Conservation (phyloP, 768 basidiomycete genomes). For the Phaeolepiota aurea region DNA sequence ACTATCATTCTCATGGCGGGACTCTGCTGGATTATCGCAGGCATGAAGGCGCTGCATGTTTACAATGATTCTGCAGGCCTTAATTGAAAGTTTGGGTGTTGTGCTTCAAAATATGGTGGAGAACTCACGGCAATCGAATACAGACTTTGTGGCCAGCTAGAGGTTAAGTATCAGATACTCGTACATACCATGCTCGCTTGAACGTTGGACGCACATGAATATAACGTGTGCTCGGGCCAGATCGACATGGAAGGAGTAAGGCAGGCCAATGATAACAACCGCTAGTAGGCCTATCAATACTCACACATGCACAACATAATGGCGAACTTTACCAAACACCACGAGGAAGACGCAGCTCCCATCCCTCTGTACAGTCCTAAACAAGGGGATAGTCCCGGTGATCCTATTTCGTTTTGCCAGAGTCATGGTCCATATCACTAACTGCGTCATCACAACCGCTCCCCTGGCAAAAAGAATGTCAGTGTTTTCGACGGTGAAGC, state of each 20-base stretch:
- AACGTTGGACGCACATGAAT: background rate
- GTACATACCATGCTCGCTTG: too few relatives aligned
- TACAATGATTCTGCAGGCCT: background rate
- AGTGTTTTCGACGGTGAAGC: too few relatives aligned
- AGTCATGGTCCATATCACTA: background rate
- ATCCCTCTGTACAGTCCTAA: background rate
- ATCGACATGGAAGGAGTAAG: background rate
- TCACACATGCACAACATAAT: too few relatives aligned
- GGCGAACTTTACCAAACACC: background rate
- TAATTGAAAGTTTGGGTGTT: background rate
- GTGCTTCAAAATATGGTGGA: too few relatives aligned
- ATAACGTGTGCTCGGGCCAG: background rate
- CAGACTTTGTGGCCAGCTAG: background rate
- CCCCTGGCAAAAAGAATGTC: background rate
- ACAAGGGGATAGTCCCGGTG: background rate
- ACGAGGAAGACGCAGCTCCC: background rate
- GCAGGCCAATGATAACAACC: background rate
- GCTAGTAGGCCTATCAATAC: background rate
- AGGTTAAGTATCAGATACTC: background rate
- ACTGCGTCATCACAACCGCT: background rate
- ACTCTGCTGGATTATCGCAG: too few relatives aligned
- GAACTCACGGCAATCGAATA: background rate
- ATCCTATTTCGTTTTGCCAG: background rate
- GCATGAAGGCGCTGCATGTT: background rate
- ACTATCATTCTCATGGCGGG: too few relatives aligned